A percentile compares a stretch with the other conserved stretches of the same genome.
phyloP scores from a whole-genome alignment of 192 early-diverging fungal genomes.

The Coemansia sp. region DNA sequence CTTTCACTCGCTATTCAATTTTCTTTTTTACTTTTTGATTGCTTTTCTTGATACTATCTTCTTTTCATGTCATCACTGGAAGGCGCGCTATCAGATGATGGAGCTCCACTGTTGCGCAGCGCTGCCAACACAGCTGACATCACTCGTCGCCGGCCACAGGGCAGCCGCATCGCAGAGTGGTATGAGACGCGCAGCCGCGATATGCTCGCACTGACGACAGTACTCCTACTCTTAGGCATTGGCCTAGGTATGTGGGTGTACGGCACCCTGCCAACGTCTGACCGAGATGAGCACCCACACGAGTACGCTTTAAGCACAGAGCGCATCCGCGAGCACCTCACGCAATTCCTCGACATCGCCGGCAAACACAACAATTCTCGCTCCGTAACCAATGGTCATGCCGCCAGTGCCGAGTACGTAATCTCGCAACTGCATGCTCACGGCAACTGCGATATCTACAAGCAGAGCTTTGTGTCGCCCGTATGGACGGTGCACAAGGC shows the following conservation, averaged over 20 bases:
- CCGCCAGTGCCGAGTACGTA: conserved; percentile 49
- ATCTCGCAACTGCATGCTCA: conserved; percentile 22
- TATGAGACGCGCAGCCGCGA: conserved; percentile 36
- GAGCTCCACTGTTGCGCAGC: conserved; percentile 1
- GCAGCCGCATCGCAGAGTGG: conserved; percentile 20
- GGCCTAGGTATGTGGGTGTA: conserved; percentile 52
- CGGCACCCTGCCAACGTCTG: conserved; percentile 51
- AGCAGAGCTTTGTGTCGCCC: conserved; percentile 50
- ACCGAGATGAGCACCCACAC: conserved; percentile 43
- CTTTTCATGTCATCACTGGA: neutral
- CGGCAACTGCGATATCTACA: conserved; percentile 41
- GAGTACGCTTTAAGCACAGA: conserved; percentile 47
- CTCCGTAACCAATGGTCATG: conserved; percentile 47
- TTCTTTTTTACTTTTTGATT: neutral
- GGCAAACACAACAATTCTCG: conserved; percentile 46
- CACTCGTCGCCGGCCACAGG: neutral
- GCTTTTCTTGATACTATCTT: no score
- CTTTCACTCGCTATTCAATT: neutral
- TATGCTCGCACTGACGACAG: conserved; percentile 30
- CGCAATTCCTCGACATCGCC: conserved; percentile 41
- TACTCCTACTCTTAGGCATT: conserved; percentile 34
- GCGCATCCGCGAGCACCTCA: conserved; percentile 38
- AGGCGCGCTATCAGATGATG: neutral
- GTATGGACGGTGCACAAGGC: conserved; percentile 31
- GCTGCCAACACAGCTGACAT: conserved; percentile 4